Base-by-base conservation (phyloP, 768 basidiomycete genomes). In the Mycena maculata region DNA sequence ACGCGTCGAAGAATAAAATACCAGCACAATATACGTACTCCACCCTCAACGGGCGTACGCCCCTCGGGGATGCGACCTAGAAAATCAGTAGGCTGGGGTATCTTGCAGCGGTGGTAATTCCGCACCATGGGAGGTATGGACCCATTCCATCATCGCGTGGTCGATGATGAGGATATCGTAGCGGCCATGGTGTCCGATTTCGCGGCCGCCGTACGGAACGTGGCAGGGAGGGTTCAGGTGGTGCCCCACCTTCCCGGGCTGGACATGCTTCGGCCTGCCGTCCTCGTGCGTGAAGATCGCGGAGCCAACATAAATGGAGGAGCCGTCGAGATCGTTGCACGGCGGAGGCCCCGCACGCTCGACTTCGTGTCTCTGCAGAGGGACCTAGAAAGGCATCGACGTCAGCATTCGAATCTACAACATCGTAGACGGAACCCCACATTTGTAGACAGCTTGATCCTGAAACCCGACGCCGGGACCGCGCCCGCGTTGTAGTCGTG, bases 141-240 rank as follows among this genome's bases (percentile, higher is more conserved):
- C 90, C 83, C 86, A 92, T 76, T 92, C 92, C 93, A 94, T 94
- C 63, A 84, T 85, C 22, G 79, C 77, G 0, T 83, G 78, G 36
- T 86, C 84, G 73, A 92, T 90, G 3, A 92, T 92, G 0, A 95
- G 83, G 39, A 95, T 78, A 75, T 94, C 92, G 68, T 85, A 94
- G n/a, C 92, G 83, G 2, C 92, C 92, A 12, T 79, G 60, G 68
- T 94, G 92, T 38, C 75, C 80, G 49, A 82, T 60, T 78, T 93
- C 92, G 9, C 65, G 71, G 3, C 91, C 90, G 16, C 86, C 36
- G 70, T 86, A 92, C 6, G 92, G 82, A 1, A 93, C 88, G 33
- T 77, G 83, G 73, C 52, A 76, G 86, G 69, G 76, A 69, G 84
- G 73, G n/a, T 76, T 72, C 22, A 91, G 85, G 68, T 83, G 75